Base-by-base conservation (phyloP, 2,329 filamentous ascomycete genomes). In the Alternaria burnsii region DNA sequence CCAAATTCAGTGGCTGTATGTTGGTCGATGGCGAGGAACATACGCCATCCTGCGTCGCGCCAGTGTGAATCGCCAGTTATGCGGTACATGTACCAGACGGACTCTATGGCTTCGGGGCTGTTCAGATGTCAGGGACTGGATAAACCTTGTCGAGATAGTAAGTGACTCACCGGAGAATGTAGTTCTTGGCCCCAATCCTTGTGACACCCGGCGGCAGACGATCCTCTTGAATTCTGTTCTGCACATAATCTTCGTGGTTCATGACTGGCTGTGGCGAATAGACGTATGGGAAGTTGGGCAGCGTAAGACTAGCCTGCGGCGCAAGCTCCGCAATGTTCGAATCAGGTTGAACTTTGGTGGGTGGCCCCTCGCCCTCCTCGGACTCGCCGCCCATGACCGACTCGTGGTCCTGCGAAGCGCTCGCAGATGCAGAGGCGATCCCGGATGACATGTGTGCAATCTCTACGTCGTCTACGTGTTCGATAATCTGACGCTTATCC, bases 1-100 rank as follows among this genome's bases (percentile, higher is more conserved):
- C 88, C 91, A 63, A 87, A 82, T 5, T 84, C 79, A 0, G 89
- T 88, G 26, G 83, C 82, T 12, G 90, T 91, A 68, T 86, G 81
- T 68, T 82, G 82, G 58, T 87, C 82, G 34, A 93, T 83, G 9
- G 86, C 84, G 55, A 85, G 74, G 73, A 92, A 93, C 90, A 93
- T 93, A 56, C 82, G 81, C 91, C 91, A 93, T 2, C 89, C 91
- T 72, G 88, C 88, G 59, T 90, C 85, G 71, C 87, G 87, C 84
- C 88, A 90, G 50, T 82, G 80, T 1, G 82, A 67, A 64, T 91
- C 87, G 26, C 90, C 91, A 0, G 90, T 93, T 59, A 92, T 82
- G 58, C 91, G 86, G 75, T 90, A 92, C 82, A 94, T 87, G 72
- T 92, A 86, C 76, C 92, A 94, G 5, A 95, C 86, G 14, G 88